Percentiles rank a stretch among this genome's conserved stretches.
These are phyloP conservation scores for Cyclotella atomus DNA, from an alignment of 108 stramenopile genomes.

Conservation along the genomic window DNA sequence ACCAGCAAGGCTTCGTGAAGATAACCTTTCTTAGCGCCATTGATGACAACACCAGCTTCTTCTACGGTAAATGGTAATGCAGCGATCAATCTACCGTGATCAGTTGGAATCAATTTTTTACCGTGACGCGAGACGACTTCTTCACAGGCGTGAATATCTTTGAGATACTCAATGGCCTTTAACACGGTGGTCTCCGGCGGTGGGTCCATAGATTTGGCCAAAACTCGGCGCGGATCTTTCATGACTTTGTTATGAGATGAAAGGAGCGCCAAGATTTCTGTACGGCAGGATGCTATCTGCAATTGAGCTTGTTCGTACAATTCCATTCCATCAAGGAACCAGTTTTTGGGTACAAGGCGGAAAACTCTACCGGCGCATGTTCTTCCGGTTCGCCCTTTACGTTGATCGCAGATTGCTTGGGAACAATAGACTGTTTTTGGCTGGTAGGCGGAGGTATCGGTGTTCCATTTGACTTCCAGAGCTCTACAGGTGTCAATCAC, in stretches of 20 bases:
- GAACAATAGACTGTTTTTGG: constrained; percentile 44
- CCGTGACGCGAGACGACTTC: constrained; percentile 11
- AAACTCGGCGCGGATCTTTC: constrained; percentile 21
- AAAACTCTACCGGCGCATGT: constrained; percentile 51
- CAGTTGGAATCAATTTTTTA: constrained; percentile 29
- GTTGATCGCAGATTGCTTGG: constrained; percentile 53
- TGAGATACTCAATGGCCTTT: constrained; percentile 48
- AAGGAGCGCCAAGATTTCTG: constrained; percentile 41
- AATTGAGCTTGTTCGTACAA: constrained; percentile 41
- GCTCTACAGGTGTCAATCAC: constrained; percentile 63
- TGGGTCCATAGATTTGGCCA: constrained; percentile 49
- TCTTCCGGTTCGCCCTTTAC: constrained; percentile 54
- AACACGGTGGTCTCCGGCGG: constrained; percentile 26
- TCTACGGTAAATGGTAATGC: constrained; percentile 55
- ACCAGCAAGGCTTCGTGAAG: constrained; percentile 52
- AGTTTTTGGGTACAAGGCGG: constrained; percentile 45
- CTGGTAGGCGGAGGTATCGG: constrained; percentile 14
- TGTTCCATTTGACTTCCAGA: constrained; percentile 49
- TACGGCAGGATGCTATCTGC: constrained; percentile 41
- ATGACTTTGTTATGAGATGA: constrained; percentile 42
- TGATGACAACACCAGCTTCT: constrained; percentile 36
- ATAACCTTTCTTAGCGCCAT: constrained; percentile 46
- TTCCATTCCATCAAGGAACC: constrained; percentile 29
- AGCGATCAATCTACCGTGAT: constrained; percentile 38
- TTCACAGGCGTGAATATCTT: constrained; percentile 37